Base-by-base conservation (phyloP, 2,329 filamentous ascomycete species). In the Pseudocercospora eumusae region DNA sequence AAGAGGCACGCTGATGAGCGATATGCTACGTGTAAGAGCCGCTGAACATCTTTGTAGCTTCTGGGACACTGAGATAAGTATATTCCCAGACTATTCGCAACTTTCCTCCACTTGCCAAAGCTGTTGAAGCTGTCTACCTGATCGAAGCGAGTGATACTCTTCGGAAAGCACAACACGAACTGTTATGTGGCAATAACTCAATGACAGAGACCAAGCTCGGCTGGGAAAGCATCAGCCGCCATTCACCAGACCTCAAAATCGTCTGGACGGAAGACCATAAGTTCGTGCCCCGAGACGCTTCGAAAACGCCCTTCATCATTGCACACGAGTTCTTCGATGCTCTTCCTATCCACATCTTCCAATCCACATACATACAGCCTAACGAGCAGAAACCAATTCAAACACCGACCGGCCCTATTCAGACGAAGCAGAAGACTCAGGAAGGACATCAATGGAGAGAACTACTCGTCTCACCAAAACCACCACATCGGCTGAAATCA, bases 311-410 rank as follows among this genome's bases (percentile, higher is more conserved):
- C 0, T 96, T 98, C 76, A 96, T 99, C 64, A 86, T 98, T 54
- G 95, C 95, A 4, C 95, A 99, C 75, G 95, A 99, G 75, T 98
- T 99, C 82, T 99, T 99, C 79, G 95, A 99, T 70, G 95, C 95
- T 2, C 87, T 99, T 0, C 95, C 95, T 33, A 97, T 99, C 69
- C 93, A 99, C 75, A 88, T 91, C 64, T 99, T 99, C 75, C 89
- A 98, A 76, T 89, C 91, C 13, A 83, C 93, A 56, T 73, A 65
- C 65, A 65, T 73, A 18, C 67, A 66, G 60, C 75, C 60, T 7
- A 61, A 66, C 11, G 72, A 57, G 77, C 56, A 60, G 13, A 74
- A 82, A 40, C 72, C 77, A 4, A 75, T 77, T 68, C 71, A 82
- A n/a, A 79, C 79, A 40, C 81, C 82, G 55, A 78, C 76, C 70